These are phyloP conservation scores for Leccinellum albellum DNA, from an alignment of 768 basidiomycete species.

Conservation along the genomic window DNA sequence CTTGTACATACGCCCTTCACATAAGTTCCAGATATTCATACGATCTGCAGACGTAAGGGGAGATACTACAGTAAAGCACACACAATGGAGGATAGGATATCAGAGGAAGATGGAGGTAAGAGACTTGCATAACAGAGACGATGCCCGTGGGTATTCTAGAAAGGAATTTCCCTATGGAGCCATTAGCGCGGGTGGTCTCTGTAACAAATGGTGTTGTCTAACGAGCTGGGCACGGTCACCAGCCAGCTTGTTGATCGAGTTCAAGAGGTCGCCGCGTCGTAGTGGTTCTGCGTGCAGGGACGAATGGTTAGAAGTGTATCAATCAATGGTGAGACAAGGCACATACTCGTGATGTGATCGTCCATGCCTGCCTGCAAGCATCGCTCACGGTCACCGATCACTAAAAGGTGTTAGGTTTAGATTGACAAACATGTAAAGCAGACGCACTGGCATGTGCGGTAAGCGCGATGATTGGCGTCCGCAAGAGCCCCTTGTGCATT, in stretches of 20 bases:
- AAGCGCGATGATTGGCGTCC: conserved; percentile 91
- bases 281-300: conserved; percentile 56
- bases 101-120: neutral
- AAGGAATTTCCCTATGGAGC: conserved; percentile 11
- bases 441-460: conserved; percentile 94
- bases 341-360: conserved; percentile 78
- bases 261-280: conserved; percentile 73
- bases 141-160: conserved; percentile 1
- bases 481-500: conserved; percentile 58
- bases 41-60: neutral
- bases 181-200: conserved; percentile 33
- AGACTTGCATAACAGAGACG: neutral
- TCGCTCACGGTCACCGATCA: conserved; percentile 84
- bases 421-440: neutral
- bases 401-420: conserved; percentile 36
- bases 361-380: conserved; percentile 80
- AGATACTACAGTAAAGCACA: neutral
- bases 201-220: conserved; percentile 31
- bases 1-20: neutral
- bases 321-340: neutral
- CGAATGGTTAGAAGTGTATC: conserved; percentile 1
- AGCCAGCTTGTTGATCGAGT: conserved; percentile 78
- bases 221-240: conserved; percentile 49
- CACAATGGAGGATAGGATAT: neutral
- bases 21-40: neutral